These are phyloP conservation scores for Candida albicans DNA, from an alignment of 1,139 yeast species.

Conservation along the genomic window DNA sequence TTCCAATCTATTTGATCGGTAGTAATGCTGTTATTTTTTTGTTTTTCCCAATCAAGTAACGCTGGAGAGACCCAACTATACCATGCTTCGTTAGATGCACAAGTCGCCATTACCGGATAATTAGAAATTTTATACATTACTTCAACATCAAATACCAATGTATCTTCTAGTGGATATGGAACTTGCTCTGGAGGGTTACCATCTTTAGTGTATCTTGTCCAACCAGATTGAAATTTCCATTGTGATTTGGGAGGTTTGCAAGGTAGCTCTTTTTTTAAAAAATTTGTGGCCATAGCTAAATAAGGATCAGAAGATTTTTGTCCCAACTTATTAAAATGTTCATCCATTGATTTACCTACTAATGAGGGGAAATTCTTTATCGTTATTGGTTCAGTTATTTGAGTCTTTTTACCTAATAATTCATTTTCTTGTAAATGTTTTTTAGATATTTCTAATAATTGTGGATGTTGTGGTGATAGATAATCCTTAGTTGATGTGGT, in stretches of 20 bases:
- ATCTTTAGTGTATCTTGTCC: constrained; percentile 72
- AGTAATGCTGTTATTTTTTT: constrained; percentile 11
- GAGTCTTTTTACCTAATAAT: constrained; percentile 77
- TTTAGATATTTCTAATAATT: constrained; percentile 57
- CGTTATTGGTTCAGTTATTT: constrained; percentile 58
- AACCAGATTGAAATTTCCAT: constrained; percentile 70
- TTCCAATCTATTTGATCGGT: constrained; percentile 35
- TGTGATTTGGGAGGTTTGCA: constrained; percentile 36
- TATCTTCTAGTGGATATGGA: constrained; percentile 62
- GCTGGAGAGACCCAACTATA: constrained; percentile 94
- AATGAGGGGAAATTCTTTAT: constrained; percentile 64
- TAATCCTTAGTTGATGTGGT: constrained; percentile 25
- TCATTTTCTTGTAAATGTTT: constrained; percentile 62
- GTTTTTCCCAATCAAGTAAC: constrained; percentile 49
- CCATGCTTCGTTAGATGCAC: constrained; percentile 81
- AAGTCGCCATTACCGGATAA: constrained; percentile 81
- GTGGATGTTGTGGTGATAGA: constrained; percentile 26
- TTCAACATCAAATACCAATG: constrained; percentile 87
- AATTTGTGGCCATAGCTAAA: constrained; percentile 41
- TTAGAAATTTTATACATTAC: constrained; percentile 72
- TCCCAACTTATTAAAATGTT: constrained; percentile 81
- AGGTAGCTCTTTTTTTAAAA: constrained; percentile 43
- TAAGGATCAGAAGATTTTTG: constrained; percentile 61
- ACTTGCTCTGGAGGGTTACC: constrained; percentile 54
- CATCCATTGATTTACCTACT: constrained; percentile 71